Base-by-base conservation (phyloP, 225 moss, liverwort and hornwort species). In the Climacium dendroides region DNA sequence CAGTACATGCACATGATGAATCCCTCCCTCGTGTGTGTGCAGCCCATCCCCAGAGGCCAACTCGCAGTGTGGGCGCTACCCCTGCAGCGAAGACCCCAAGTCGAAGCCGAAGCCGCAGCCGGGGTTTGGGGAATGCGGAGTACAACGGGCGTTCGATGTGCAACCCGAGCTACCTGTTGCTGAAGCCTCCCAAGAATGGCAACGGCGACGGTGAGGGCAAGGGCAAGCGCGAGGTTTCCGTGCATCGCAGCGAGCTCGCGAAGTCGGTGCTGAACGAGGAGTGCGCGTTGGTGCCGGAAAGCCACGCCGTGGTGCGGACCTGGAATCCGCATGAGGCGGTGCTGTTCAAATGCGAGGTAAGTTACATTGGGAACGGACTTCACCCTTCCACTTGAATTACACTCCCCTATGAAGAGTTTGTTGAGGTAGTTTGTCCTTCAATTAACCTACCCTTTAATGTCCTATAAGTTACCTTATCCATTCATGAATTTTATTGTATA, bases 281-380 rank as follows among this genome's bases (percentile, higher is more conserved):
- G 19, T 74, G 26, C 11, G 12, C 3, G 15, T 15, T 19, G n/a
- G 41, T 32, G 67, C 1, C 1, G 20, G 5, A 5, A 0, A 18
- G 1, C n/a, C 1, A 26, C 0, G 18, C 3, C 65, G 1, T 29
- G 13, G 0, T 0, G 16, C 78, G 41, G 18, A 39, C 13, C 1
- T 12, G 0, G 3, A 50, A 64, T 62, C 32, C 37, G 18, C 14
- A 82, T 13, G 53, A 66, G 20, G 1, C 6, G 2, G 37, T 28
- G 5, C 7, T 67, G 9, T 53, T 53, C 37, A 0, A 0, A 2
- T 80, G 61, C 29, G 45, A 45, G 61, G 79, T 79, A n/a, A 22
- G 11, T 8, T 45, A 45, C 45, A 45, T 45, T 6, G 45, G 45
- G 45, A 45, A 45, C 45, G 45, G 45, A 45, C 45, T 45, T 45